Percentiles rank a stretch among this genome's conserved stretches.
Conservation (phyloP, 345 rosid species). For the Hibiscus mutabilis region DNA sequence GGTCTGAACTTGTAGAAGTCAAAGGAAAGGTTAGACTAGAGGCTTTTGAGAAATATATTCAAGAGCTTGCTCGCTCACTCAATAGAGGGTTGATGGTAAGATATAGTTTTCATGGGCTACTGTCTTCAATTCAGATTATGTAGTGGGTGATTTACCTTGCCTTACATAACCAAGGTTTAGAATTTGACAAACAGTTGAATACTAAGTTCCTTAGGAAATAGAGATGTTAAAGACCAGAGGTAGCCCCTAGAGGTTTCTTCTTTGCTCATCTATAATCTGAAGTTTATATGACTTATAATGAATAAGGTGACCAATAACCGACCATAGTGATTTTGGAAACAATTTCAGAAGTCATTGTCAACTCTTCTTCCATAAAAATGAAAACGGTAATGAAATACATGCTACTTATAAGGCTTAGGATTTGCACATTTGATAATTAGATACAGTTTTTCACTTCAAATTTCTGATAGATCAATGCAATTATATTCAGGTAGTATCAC, state of each 20-base stretch:
- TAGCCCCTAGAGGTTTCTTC: not conserved
- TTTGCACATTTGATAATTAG: not conserved
- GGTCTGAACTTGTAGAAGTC: conserved; percentile 27
- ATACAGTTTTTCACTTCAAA: not conserved
- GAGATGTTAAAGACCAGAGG: not conserved
- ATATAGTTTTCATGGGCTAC: not conserved
- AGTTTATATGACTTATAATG: not conserved
- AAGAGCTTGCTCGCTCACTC: conserved; percentile 31
- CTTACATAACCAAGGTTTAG: conserved; percentile 4
- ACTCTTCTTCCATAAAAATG: not conserved
- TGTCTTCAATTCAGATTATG: conserved; percentile 4
- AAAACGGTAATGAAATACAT: not conserved
- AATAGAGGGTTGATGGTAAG: conserved; percentile 32
- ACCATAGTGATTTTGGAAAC: not conserved
- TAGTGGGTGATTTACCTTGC: not conserved
- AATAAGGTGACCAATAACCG: not conserved
- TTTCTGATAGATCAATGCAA: not conserved
- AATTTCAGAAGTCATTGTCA: not conserved
- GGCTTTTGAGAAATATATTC: conserved; percentile 32
- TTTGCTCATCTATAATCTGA: not conserved
- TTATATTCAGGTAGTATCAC: conserved; percentile 31
- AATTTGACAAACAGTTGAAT: not conserved
- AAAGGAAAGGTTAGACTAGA: conserved; percentile 33
- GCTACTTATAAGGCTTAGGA: not conserved
- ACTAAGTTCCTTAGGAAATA: not conserved